Evolutionary conservation across 176 grass and related monocot species (phyloP), one percentile per base, ranked within the genome.

Genomic region (Avena eriantha): DNA sequence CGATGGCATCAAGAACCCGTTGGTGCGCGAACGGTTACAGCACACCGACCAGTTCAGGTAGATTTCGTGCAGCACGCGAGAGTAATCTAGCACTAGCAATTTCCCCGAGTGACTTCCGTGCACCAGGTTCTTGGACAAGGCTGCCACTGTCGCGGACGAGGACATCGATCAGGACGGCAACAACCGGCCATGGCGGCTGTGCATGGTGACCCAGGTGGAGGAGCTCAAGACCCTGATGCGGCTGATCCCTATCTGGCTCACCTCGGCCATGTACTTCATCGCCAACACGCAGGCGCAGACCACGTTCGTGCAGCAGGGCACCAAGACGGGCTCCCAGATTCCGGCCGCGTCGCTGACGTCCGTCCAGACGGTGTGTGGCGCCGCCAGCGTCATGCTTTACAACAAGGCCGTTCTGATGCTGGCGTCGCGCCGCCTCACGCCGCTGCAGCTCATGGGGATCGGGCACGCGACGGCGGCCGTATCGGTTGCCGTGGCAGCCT

Each of bases 261-360:
- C 84, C 2, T 73, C 84, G 3, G 84, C 80, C 45, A 65, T 79
- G 2, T 90, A 86, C 80, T 86, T 90, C 73, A 2, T 83, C 65
- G 84, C 89, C 12, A 90, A 90, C 80, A 53, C 65, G 8, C 84
- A 83, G 84, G 66, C 80, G 46, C 80, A 90, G 84, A 87, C 84
- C 65, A 83, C 89, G 1, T 90, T 90, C 56, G 80, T 90, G 79
- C 89, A 83, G 66, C 89, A 90, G 56, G 89, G 84, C 72, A 79
- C 73, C 18, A 83, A 56, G 80, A 90, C 23, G 54, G 73, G 79
- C 73, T 17, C 72, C 45, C 15, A 0, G 29, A 70, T 90, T 31
- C 83, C 88, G 51, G 84, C 88, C 8, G 79, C 88, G 53, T 86
- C 83, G 41, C 83, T 78, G 63, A 63, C 88, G 41, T 78, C 31